Evolutionary conservation across 306 rosid genomes (phyloP).

Genomic region (Calophaca sinica): DNA sequence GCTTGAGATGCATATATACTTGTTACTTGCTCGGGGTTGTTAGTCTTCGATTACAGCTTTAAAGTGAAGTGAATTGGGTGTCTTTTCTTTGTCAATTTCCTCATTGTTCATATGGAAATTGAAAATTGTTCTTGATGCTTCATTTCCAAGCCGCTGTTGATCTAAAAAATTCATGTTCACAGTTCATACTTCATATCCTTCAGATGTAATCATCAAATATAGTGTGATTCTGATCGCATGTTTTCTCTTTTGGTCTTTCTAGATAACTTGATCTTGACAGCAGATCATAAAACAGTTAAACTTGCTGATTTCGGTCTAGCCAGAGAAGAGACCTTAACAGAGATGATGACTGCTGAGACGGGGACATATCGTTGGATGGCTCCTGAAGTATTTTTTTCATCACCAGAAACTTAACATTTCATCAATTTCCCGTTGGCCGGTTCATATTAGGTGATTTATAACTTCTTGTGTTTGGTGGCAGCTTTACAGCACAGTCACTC

Average conservation of each 20-base stretch:
- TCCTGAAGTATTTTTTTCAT: slow-evolving; percentile 67
- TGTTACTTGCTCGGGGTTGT: slow-evolving; percentile 24
- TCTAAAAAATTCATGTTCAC: background rate
- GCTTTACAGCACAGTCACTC: slow-evolving; percentile 93
- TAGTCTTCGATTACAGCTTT: slow-evolving; percentile 11
- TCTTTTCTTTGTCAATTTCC: background rate
- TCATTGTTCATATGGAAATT: background rate
- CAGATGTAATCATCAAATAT: background rate
- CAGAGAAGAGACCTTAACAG: slow-evolving; percentile 89
- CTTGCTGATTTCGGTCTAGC: slow-evolving; percentile 92
- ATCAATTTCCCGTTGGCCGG: slow-evolving; percentile 1
- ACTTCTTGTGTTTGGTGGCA: slow-evolving; percentile 48
- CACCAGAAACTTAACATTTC: slow-evolving; percentile 7
- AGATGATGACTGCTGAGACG: slow-evolving; percentile 92
- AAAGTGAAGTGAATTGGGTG: background rate
- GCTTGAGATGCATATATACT: too few species aligned
- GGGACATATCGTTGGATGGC: slow-evolving; percentile 69
- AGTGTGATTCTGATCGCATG: slow-evolving; percentile 37
- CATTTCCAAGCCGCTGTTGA: background rate
- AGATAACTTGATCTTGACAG: slow-evolving; percentile 87
- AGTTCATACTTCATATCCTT: too few species aligned
- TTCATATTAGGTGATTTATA: slow-evolving; percentile 32
- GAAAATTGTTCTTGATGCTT: too few species aligned
- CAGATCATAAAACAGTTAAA: slow-evolving; percentile 77
- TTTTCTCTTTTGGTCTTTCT: slow-evolving; percentile 33